phyloP scores from a whole-genome alignment of 140 eudicot genomes.

The Bidens hawaiensis region DNA sequence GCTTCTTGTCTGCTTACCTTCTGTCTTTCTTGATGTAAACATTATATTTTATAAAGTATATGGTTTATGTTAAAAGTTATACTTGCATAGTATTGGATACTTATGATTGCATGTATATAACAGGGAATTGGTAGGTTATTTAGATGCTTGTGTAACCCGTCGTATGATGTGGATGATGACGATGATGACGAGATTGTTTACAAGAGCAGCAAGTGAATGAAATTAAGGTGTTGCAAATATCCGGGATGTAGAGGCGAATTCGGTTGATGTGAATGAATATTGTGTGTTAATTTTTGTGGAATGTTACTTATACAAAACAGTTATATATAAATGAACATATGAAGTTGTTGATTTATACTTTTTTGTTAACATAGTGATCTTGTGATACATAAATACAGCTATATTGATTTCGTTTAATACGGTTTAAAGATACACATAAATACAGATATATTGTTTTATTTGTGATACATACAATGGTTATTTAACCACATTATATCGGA shows the following conservation, averaged over 20 bases:
- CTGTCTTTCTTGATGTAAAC: too few species aligned
- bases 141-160: slow-evolving; percentile 94
- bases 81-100: too few species aligned
- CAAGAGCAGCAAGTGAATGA: slow-evolving; percentile 58
- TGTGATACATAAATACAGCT: too few species aligned
- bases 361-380: background rate
- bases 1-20: too few species aligned
- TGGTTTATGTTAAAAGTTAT: background rate
- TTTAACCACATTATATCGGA: too few species aligned
- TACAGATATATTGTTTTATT: too few species aligned
- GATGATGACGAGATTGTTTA: slow-evolving; percentile 92
- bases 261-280: slow-evolving; percentile 6
- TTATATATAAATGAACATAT: slow-evolving; percentile 13
- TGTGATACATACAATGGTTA: too few species aligned
- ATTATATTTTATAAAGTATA: too few species aligned
- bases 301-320: slow-evolving; percentile 16
- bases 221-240: slow-evolving; percentile 8
- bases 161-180: slow-evolving; percentile 87
- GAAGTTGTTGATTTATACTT: background rate
- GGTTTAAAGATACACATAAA: too few species aligned
- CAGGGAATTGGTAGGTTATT: slow-evolving; percentile 98
- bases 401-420: too few species aligned
- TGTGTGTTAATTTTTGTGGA: slow-evolving; percentile 24
- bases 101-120: background rate
- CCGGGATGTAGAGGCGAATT: slow-evolving; percentile 6